A percentile compares a stretch with the other conserved stretches of the same genome.
phyloP scores from a whole-genome alignment of 2,329 filamentous ascomycete genomes.

The Paracamarosporium sp. region DNA sequence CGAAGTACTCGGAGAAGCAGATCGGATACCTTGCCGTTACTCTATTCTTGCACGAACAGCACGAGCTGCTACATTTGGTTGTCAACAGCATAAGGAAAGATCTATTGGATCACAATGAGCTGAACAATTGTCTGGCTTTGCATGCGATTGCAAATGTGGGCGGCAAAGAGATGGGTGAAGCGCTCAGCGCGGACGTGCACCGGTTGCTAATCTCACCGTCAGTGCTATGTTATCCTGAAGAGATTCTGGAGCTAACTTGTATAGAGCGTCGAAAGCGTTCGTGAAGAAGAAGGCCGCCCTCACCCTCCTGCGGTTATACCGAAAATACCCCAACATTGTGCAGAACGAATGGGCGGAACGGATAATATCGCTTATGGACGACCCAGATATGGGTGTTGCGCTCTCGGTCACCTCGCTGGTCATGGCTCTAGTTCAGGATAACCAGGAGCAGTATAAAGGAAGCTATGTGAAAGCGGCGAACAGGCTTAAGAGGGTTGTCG shows the following conservation, averaged over 20 bases:
- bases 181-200: constrained; percentile 89
- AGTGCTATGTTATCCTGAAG: constrained; percentile 43
- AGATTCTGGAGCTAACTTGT: constrained; percentile 25
- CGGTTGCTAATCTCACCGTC: constrained; percentile 92
- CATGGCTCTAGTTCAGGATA: constrained; percentile 92
- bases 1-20: constrained; percentile 98
- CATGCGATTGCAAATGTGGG: constrained; percentile 99
- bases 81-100: constrained; percentile 99
- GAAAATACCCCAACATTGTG: constrained; percentile 92
- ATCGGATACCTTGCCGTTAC: constrained; percentile 98
- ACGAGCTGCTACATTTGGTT: constrained; percentile 93
- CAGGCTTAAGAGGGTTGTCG: constrained; percentile 84
- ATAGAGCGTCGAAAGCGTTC: constrained; percentile 85
- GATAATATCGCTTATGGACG: constrained; percentile 99
- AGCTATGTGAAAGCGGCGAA: constrained; percentile 94
- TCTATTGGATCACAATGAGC: constrained; percentile 89
- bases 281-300: constrained; percentile 99
- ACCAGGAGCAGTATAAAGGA: constrained; percentile 91
- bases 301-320: constrained; percentile 89
- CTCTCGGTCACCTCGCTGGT: constrained; percentile 95
- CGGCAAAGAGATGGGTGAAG: constrained; percentile 95
- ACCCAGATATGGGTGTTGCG: constrained; percentile 89
- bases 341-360: constrained; percentile 97
- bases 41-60: constrained; percentile 94
- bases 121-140: constrained; percentile 95